phyloP scores from a whole-genome alignment of 768 basidiomycete genomes.

The Trametopsis cervina region DNA sequence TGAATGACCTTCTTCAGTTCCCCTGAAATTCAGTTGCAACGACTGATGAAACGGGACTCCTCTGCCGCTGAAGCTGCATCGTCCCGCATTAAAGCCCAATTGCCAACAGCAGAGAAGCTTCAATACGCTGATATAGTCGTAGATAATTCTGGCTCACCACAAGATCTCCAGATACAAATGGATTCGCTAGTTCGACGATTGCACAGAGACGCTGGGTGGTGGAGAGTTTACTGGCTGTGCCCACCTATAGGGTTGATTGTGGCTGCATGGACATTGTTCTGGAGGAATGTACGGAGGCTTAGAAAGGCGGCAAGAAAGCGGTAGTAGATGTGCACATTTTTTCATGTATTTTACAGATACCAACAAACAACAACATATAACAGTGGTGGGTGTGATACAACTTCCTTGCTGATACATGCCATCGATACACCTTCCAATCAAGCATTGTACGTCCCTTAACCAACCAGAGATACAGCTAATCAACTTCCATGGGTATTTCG shows the following conservation, averaged over 20 bases:
- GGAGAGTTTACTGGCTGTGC: conserved; percentile 57
- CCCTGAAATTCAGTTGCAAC: conserved; percentile 72
- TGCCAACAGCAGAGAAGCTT: conserved; percentile 74
- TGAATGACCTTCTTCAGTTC: conserved; percentile 42
- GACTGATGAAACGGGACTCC: conserved; percentile 71
- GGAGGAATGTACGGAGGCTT: conserved; percentile 24
- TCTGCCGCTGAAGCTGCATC: conserved; percentile 62
- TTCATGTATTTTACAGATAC: no score
- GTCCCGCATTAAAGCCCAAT: conserved; percentile 71
- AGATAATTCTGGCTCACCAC: conserved; percentile 77
- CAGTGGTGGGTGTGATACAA: no score
- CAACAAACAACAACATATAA: no score
- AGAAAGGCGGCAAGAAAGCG: conserved; percentile 6
- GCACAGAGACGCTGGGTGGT: conserved; percentile 45
- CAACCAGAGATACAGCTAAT: no score
- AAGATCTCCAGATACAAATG: conserved; percentile 57
- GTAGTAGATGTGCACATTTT: no score
- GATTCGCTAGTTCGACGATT: conserved; percentile 37
- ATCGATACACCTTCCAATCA: no score
- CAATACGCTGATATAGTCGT: conserved; percentile 80
- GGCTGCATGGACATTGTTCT: conserved; percentile 32
- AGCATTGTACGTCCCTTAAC: no score
- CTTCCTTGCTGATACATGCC: no score
- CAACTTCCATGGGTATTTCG: conserved; percentile 7
- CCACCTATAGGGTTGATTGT: conserved; percentile 49